Evolutionary conservation across 305 asterid genomes (phyloP).

Genomic region (Solanum aculeatissimum): DNA sequence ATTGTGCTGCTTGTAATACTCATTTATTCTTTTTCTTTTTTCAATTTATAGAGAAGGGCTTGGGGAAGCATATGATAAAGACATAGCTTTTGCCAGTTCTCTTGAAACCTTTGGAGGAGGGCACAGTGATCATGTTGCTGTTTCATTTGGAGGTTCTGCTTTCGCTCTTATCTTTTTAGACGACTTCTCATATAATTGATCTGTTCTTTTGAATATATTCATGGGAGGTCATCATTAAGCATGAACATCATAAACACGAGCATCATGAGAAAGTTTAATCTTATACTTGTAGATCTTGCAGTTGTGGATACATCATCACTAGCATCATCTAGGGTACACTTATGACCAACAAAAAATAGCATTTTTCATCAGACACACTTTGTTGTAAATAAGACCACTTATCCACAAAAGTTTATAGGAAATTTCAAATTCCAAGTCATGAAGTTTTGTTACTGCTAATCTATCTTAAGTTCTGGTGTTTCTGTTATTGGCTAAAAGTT

Average conservation of each 20-base stretch:
- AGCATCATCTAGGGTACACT: neutral
- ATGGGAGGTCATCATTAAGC: neutral
- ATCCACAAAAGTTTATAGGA: neutral
- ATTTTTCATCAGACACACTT: neutral
- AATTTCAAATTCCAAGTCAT: neutral
- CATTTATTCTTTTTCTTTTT: constrained; percentile 17
- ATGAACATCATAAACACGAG: neutral
- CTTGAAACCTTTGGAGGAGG: constrained; percentile 87
- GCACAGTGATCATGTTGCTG: constrained; percentile 64
- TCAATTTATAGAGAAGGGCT: constrained; percentile 66
- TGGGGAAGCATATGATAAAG: constrained; percentile 88
- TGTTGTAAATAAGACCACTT: neutral
- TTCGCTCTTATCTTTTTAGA: neutral
- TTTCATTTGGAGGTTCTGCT: constrained; percentile 71
- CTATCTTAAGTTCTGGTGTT: neutral
- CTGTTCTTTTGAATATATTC: neutral
- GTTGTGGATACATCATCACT: neutral
- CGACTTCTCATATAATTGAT: neutral
- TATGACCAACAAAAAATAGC: neutral
- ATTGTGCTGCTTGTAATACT: neutral
- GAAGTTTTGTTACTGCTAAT: neutral
- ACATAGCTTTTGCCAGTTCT: constrained; percentile 72
- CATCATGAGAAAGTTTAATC: neutral
- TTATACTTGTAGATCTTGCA: neutral
- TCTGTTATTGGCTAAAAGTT: neutral